Evolutionary conservation across 257 asterid genomes (phyloP).

Genomic region (Solanum dulcamara): DNA sequence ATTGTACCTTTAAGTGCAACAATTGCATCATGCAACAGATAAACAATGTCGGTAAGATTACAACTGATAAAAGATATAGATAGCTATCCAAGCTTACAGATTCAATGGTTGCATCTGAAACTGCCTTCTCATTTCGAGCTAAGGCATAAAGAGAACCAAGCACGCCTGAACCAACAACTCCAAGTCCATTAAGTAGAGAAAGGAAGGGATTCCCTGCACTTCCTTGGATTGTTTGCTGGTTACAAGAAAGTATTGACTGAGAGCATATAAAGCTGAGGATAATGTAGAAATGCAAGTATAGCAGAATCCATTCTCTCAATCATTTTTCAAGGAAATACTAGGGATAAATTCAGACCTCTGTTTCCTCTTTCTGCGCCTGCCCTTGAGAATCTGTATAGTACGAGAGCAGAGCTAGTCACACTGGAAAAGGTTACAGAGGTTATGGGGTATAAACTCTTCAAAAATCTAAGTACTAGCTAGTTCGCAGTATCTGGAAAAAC

Average conservation of each 20-base stretch:
- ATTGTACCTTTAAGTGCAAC: background rate
- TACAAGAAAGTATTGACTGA: slow-evolving; percentile 18
- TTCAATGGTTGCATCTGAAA: slow-evolving; percentile 49
- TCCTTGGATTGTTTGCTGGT: slow-evolving; percentile 30
- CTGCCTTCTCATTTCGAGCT: slow-evolving; percentile 37
- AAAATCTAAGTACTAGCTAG: background rate
- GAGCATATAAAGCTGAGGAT: slow-evolving; percentile 6
- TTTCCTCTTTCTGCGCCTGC: slow-evolving; percentile 21
- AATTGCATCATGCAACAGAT: background rate
- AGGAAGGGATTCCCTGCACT: slow-evolving; percentile 28
- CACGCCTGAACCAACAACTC: slow-evolving; percentile 50
- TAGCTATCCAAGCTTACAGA: slow-evolving; percentile 68
- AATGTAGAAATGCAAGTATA: background rate
- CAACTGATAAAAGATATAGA: background rate
- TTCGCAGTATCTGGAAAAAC: background rate
- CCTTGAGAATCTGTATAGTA: slow-evolving; percentile 38
- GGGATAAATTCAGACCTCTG: slow-evolving; percentile 44
- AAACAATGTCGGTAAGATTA: background rate
- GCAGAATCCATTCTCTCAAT: slow-evolving; percentile 3
- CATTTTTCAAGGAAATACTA: slow-evolving; percentile 8
- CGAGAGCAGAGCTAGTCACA: slow-evolving; percentile 1
- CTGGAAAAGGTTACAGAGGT: background rate
- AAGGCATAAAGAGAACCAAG: slow-evolving; percentile 60
- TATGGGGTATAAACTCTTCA: background rate
- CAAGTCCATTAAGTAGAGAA: slow-evolving; percentile 50